These are phyloP conservation scores for Colletotrichum tropicicola DNA, from an alignment of 2,329 filamentous ascomycete genomes.

Conservation along the genomic window DNA sequence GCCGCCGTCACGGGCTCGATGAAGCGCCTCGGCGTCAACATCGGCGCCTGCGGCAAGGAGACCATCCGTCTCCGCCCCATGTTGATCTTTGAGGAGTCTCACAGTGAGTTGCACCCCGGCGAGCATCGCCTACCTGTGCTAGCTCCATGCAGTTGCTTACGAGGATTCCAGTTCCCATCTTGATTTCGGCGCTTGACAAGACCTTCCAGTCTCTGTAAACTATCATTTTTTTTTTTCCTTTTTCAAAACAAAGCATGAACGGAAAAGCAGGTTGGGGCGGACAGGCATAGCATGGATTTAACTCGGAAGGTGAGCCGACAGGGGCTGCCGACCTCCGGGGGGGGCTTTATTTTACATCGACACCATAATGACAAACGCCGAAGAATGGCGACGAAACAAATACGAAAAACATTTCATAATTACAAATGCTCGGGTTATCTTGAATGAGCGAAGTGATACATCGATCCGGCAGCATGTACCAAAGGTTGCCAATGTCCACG, in stretches of 20 bases:
- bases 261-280: not conserved
- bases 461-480: too few species aligned
- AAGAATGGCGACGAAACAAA: not conserved
- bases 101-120: constrained; percentile 50
- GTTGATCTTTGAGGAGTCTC: constrained; percentile 81
- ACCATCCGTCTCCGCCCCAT: constrained; percentile 81
- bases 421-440: too few species aligned
- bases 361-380: constrained; percentile 19
- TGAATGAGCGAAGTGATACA: too few species aligned
- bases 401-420: not conserved
- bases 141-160: not conserved
- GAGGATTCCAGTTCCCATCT: constrained; percentile 52
- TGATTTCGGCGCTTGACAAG: constrained; percentile 83
- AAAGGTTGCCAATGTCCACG: too few species aligned
- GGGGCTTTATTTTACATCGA: constrained; percentile 3
- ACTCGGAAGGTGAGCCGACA: not conserved
- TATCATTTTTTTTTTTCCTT: too few species aligned
- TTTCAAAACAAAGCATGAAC: not conserved
- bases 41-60: constrained; percentile 76
- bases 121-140: not conserved
- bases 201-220: constrained; percentile 58
- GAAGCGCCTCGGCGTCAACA: constrained; percentile 78
- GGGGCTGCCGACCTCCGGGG: not conserved
- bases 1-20: constrained; percentile 76
- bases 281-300: constrained; percentile 20